phyloP scores from a whole-genome alignment of 108 stramenopile genomes.

The Cyclotella sp. region DNA sequence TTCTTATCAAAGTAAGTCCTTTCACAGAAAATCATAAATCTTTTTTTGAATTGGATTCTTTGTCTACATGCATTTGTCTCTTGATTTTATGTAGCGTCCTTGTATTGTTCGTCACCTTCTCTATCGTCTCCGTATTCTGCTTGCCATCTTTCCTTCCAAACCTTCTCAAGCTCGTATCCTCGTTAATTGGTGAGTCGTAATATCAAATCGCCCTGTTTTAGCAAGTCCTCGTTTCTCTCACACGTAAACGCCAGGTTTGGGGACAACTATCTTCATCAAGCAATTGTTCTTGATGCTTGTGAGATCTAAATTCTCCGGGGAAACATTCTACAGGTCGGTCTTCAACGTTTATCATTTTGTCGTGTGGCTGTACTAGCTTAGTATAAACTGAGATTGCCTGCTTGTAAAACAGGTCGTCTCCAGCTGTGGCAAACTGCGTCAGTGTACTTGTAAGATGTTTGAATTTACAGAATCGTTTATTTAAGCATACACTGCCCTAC shows the following conservation, averaged over 20 bases:
- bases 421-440: constrained; percentile 31
- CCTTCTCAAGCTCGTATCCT: constrained; percentile 4
- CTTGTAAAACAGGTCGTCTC: constrained; percentile 6
- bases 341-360: not conserved
- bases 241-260: not conserved
- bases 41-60: too few species aligned
- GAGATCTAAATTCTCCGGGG: constrained; percentile 3
- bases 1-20: constrained; percentile 17
- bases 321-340: constrained; percentile 21
- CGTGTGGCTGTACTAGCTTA: not conserved
- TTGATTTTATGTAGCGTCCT: constrained; percentile 7
- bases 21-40: not conserved
- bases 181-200: constrained; percentile 19
- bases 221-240: not conserved
- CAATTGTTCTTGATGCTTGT: not conserved
- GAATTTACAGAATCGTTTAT: not conserved
- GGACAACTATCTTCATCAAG: constrained; percentile 18
- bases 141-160: constrained; percentile 6
- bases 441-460: constrained; percentile 8
- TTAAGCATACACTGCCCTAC: too few species aligned
- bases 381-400: not conserved
- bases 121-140: not conserved
- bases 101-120: not conserved
- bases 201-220: not conserved
- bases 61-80: not conserved